Evolutionary conservation across 1,284 basidiomycete genomes (phyloP).

Genomic region (Cerrena zonata): DNA sequence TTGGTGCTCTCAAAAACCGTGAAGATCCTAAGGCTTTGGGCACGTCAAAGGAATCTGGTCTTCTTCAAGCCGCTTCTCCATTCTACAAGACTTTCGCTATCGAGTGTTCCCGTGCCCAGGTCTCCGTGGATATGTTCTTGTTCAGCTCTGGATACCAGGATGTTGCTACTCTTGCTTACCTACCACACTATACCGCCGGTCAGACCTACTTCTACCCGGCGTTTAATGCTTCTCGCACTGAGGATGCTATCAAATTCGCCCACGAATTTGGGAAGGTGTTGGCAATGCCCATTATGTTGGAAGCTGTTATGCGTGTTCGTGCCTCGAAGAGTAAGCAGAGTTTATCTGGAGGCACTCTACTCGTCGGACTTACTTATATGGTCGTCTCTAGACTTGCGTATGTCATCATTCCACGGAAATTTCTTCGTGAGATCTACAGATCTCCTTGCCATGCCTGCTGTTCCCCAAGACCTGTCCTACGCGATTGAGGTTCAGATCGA

Average conservation of each 20-base stretch:
- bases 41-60: conserved; percentile 85
- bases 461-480: conserved; percentile 95
- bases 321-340: conserved; percentile 71
- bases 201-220: conserved; percentile 98
- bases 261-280: conserved; percentile 94
- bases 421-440: conserved; percentile 99
- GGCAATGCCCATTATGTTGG: conserved; percentile 91
- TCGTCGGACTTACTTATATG: too few relatives aligned
- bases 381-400: conserved; percentile 75
- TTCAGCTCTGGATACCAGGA: conserved; percentile 93
- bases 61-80: conserved; percentile 82
- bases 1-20: conserved; percentile 89
- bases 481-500: conserved; percentile 97
- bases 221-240: conserved; percentile 89
- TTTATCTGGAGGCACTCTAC: too few relatives aligned
- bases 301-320: conserved; percentile 96
- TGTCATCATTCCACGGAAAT: conserved; percentile 98
- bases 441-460: conserved; percentile 91
- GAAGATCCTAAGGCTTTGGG: conserved; percentile 96
- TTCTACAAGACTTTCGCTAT: conserved; percentile 99
- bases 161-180: conserved; percentile 85
- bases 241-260: conserved; percentile 96
- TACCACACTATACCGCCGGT: conserved; percentile 96
- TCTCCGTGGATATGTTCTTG: conserved; percentile 99
- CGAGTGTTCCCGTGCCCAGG: conserved; percentile 94